Percentiles rank a stretch among this genome's conserved stretches.
Evolutionary conservation across 176 grass and related monocot genomes (phyloP).

Genomic region (Alloteropsis semialata): DNA sequence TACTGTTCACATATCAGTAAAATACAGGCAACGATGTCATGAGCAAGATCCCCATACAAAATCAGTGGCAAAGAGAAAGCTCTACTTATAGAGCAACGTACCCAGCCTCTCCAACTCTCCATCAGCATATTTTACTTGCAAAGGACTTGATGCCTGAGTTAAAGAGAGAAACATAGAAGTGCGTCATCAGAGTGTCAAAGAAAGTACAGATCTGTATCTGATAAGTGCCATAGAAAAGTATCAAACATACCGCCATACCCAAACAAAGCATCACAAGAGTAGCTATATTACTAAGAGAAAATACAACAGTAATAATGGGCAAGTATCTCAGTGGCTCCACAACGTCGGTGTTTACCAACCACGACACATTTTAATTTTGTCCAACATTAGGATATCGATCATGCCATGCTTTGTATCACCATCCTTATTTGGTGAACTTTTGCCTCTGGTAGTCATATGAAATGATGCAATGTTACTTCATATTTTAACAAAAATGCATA

Average conservation of each 20-base stretch:
- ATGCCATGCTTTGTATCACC: constrained; percentile 10
- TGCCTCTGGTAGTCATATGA: background rate
- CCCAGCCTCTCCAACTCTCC: constrained; percentile 99
- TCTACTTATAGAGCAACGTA: constrained; percentile 31
- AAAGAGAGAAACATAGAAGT: background rate
- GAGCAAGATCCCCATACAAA: background rate
- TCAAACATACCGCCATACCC: constrained; percentile 8
- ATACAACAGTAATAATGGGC: background rate
- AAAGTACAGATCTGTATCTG: constrained; percentile 24
- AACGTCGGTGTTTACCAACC: constrained; percentile 23
- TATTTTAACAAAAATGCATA: constrained; percentile 5
- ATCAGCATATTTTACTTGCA: constrained; percentile 99
- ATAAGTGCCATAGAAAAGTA: background rate
- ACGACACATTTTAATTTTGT: constrained; percentile 8
- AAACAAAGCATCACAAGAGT: constrained; percentile 10
- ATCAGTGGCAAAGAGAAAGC: constrained; percentile 17
- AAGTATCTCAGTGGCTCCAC: constrained; percentile 17
- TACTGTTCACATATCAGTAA: background rate
- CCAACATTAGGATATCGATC: background rate
- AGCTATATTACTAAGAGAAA: background rate
- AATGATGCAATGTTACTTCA: constrained; percentile 19
- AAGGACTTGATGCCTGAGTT: constrained; percentile 87
- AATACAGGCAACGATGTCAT: background rate
- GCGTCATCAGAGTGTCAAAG: background rate
- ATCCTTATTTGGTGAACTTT: constrained; percentile 17